Evolutionary conservation across 768 basidiomycete species (phyloP).

Genomic region (Kwoniella sp.): DNA sequence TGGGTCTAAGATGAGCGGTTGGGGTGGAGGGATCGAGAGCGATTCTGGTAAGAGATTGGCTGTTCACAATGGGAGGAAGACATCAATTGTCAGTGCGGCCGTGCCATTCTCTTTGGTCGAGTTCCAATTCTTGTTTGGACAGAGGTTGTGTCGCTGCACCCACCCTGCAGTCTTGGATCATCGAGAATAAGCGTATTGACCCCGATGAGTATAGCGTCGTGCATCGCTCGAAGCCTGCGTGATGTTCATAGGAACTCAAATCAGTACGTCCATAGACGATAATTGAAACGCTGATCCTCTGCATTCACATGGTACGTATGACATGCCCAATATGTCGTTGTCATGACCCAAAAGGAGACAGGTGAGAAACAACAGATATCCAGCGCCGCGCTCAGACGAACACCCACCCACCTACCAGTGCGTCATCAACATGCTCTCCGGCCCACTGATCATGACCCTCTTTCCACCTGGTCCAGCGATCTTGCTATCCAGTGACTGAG

Average conservation of each 20-base stretch:
- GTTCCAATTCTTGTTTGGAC: too few species aligned
- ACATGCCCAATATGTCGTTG: too few species aligned
- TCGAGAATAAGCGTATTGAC: constrained; percentile 88
- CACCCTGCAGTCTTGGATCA: constrained; percentile 91
- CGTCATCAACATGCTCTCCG: constrained; percentile 88
- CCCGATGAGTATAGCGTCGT: constrained; percentile 90
- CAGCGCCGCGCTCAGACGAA: too few species aligned
- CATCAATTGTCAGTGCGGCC: neutral
- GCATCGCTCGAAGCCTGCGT: constrained; percentile 81
- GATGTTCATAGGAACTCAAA: neutral
- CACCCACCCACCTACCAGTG: constrained; percentile 72
- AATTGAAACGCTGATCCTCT: neutral
- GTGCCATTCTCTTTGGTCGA: neutral
- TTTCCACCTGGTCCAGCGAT: constrained; percentile 75
- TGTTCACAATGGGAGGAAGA: constrained; percentile 25
- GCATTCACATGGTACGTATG: too few species aligned
- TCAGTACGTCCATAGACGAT: neutral
- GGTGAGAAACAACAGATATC: too few species aligned
- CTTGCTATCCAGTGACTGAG: constrained; percentile 67
- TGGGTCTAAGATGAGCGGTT: constrained; percentile 82
- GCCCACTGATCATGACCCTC: constrained; percentile 80
- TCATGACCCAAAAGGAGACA: too few species aligned
- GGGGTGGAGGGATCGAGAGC: constrained; percentile 57
- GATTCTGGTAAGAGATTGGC: constrained; percentile 50
- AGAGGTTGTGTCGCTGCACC: constrained; percentile 43